Evolutionary conservation across 768 basidiomycete genomes (phyloP).

Genomic region (Pleurotus citrinopileatus): DNA sequence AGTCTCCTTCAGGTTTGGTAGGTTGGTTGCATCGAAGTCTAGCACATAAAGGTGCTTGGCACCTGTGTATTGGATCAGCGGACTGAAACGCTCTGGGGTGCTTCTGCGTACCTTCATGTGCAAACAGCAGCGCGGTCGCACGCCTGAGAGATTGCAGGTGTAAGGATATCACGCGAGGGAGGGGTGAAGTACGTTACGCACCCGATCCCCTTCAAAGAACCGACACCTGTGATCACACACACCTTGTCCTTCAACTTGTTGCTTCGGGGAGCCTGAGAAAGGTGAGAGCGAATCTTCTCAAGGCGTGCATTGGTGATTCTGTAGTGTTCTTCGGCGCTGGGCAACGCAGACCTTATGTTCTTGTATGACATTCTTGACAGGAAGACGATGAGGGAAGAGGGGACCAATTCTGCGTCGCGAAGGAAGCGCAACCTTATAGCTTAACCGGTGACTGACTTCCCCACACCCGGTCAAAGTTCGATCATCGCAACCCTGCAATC

Average conservation of each 20-base stretch:
- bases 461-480: background rate
- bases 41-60: conserved; percentile 66
- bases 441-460: background rate
- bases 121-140: conserved; percentile 68
- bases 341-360: conserved; percentile 25
- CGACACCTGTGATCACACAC: conserved; percentile 85
- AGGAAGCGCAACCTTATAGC: too few relatives aligned
- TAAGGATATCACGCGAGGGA: conserved; percentile 4
- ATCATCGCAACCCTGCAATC: background rate
- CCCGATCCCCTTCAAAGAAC: conserved; percentile 88
- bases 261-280: conserved; percentile 49
- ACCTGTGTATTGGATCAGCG: too few relatives aligned
- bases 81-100: too few relatives aligned
- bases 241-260: conserved; percentile 72
- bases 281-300: conserved; percentile 64
- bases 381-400: background rate
- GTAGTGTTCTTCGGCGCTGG: conserved; percentile 48
- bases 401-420: background rate
- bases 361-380: conserved; percentile 27
- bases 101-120: conserved; percentile 66
- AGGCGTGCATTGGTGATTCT: conserved; percentile 65
- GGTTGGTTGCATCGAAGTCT: conserved; percentile 26
- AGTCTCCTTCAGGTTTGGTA: conserved; percentile 68
- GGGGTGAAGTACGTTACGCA: conserved; percentile 25
- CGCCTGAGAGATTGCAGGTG: conserved; percentile 43